Base-by-base conservation (phyloP, 1,284 basidiomycete species). In the Meripilus lineatus region DNA sequence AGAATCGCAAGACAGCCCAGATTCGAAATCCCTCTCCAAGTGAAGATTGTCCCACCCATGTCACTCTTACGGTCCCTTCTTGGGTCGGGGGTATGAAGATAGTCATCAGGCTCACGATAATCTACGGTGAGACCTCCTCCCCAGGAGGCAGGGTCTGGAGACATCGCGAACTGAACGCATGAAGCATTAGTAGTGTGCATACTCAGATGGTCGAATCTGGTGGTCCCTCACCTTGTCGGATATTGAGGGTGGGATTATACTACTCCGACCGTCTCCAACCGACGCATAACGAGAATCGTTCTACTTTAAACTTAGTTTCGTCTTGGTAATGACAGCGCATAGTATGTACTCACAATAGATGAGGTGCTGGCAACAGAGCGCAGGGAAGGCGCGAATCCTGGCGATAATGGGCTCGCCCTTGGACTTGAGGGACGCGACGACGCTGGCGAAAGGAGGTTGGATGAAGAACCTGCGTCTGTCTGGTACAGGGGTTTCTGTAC, bases 1-100 rank as follows among this genome's bases (percentile, higher is more conserved):
- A 93, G 73, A 22, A 92, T 40, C 17, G 80, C 52, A 11, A 93
- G 67, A 61, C 87, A 91, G 10, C 89, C 89, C 3, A 92, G 66
- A 63, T 93, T 93, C 38, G 74, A 65, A 5, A 90, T 51, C 18
- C 89, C 89, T 58, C 89, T 75, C 38, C 62, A 59, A 8, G 89
- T 90, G 57, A 90, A 80, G 32, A 90, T 69, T 39, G 69, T 72
- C 4, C 83, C 78, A 30, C 78, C 75, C 34, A 62, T 59, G 58
- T 87, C 84, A 40, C 67, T 64, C 48, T 74, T 78, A 47, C 74
- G 64, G 59, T 90, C 86, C 37, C 84, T 71, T 36, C 74, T 74
- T 3, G 88, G 85, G 59, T 87, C 83, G 5, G 84, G 84, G 53
- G 82, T 84, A 60, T 89, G 85, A 32, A 89, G 73, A 42, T 71